Evolutionary conservation across 2,329 filamentous ascomycete genomes (phyloP).

Genomic region (Epichloe gansuensis): DNA sequence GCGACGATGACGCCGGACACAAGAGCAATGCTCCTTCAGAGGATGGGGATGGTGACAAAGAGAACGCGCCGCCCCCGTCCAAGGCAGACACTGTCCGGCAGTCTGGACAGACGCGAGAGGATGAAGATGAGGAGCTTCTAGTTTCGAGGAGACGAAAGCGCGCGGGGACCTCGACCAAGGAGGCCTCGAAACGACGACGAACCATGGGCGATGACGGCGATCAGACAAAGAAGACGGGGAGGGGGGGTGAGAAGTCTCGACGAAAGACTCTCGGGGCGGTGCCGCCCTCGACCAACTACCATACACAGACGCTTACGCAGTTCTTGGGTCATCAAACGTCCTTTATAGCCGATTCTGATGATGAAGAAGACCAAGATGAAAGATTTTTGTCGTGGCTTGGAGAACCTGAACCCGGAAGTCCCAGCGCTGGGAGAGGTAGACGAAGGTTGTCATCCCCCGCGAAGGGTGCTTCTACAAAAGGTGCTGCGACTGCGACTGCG

Average conservation of each 20-base stretch:
- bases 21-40: neutral
- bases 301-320: slow-evolving; percentile 31
- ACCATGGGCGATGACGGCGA: slow-evolving; percentile 4
- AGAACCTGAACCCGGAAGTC: slow-evolving; percentile 12
- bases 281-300: slow-evolving; percentile 19
- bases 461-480: neutral
- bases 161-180: neutral
- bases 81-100: neutral
- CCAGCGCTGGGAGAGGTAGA: slow-evolving; percentile 12
- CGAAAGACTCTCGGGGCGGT: slow-evolving; percentile 21
- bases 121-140: slow-evolving; percentile 12
- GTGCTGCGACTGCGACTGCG: neutral
- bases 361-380: slow-evolving; percentile 15
- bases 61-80: slow-evolving; percentile 6
- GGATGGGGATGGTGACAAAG: slow-evolving; percentile 5
- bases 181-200: neutral
- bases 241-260: slow-evolving; percentile 9
- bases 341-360: slow-evolving; percentile 26
- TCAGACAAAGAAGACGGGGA: neutral
- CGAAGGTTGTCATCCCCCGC: neutral
- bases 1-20: slow-evolving; percentile 9
- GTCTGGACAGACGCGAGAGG: neutral
- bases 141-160: slow-evolving; percentile 14
- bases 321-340: slow-evolving; percentile 17
- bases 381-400: slow-evolving; percentile 23